Conservation (phyloP, 139 green algal species). For the Volvox africanus region DNA sequence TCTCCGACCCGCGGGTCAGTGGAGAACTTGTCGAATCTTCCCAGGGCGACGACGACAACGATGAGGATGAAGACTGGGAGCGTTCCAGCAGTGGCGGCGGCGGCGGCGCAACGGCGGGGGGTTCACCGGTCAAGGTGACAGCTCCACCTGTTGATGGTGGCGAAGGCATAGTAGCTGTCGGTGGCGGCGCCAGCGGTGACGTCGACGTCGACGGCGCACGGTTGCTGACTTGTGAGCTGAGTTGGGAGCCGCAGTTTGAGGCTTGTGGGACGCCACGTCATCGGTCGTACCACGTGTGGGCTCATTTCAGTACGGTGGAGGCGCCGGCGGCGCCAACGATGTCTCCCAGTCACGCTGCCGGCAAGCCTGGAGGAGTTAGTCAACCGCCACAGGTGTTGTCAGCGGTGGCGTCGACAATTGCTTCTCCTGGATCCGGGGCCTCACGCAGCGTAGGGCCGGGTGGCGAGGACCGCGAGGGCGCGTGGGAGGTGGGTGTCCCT, state of each 20-base stretch:
- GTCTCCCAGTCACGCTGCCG: not conserved
- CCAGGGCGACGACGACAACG: not conserved
- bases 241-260: constrained; percentile 42
- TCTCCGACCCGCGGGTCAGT: constrained; percentile 12
- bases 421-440: not conserved
- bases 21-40: not conserved
- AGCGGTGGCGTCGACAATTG: not conserved
- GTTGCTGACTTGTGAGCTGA: constrained; percentile 44
- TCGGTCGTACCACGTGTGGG: constrained; percentile 42
- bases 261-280: not conserved
- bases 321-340: not conserved
- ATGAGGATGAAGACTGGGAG: constrained; percentile 25
- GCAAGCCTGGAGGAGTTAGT: too few species aligned
- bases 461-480: not conserved
- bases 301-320: constrained; percentile 7
- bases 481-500: constrained; percentile 25
- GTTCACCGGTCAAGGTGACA: constrained; percentile 7
- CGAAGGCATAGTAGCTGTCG: not conserved
- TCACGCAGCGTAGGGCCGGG: too few species aligned
- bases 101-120: not conserved
- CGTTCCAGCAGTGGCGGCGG: not conserved
- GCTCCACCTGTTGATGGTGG: not conserved
- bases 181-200: not conserved
- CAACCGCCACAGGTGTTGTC: not conserved
- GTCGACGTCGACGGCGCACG: not conserved